phyloP scores from a whole-genome alignment of 495 filamentous ascomycete genomes.

The Patellaria atrata region DNA sequence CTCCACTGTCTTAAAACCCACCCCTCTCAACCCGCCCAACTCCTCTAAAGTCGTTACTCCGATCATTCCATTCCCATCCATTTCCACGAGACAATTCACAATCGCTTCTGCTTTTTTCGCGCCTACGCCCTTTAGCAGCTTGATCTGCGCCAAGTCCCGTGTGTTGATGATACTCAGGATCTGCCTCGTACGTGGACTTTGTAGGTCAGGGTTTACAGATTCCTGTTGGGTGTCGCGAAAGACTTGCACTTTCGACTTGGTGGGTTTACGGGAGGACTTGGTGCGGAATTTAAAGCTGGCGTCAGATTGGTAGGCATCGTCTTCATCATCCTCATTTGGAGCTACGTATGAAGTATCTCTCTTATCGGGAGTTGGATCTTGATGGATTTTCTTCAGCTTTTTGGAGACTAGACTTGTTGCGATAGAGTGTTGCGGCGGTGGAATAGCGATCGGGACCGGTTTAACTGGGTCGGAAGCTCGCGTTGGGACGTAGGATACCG shows the following conservation, averaged over 20 bases:
- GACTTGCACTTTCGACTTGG: slow-evolving; percentile 14
- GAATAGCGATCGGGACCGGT: not conserved
- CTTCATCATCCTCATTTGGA: slow-evolving; percentile 13
- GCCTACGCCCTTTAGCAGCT: slow-evolving; percentile 54
- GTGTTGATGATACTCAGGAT: slow-evolving; percentile 80
- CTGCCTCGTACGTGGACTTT: slow-evolving; percentile 53
- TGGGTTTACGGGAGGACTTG: slow-evolving; percentile 18
- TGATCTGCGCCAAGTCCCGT: slow-evolving; percentile 52
- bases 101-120: slow-evolving; percentile 51
- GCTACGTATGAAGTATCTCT: too few relatives aligned
- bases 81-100: slow-evolving; percentile 38
- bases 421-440: slow-evolving; percentile 2
- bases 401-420: not conserved
- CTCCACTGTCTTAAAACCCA: slow-evolving; percentile 46
- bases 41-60: slow-evolving; percentile 37
- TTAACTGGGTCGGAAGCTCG: slow-evolving; percentile 2
- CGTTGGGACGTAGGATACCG: slow-evolving; percentile 1
- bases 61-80: slow-evolving; percentile 33
- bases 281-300: slow-evolving; percentile 30
- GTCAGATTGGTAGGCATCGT: slow-evolving; percentile 26
- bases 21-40: slow-evolving; percentile 40
- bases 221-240: not conserved
- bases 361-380: too few relatives aligned
- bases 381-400: slow-evolving; percentile 6
- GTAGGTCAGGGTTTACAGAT: slow-evolving; percentile 16